Conservation (phyloP, 2,329 filamentous ascomycete genomes). For the Orbilia brochopaga region DNA sequence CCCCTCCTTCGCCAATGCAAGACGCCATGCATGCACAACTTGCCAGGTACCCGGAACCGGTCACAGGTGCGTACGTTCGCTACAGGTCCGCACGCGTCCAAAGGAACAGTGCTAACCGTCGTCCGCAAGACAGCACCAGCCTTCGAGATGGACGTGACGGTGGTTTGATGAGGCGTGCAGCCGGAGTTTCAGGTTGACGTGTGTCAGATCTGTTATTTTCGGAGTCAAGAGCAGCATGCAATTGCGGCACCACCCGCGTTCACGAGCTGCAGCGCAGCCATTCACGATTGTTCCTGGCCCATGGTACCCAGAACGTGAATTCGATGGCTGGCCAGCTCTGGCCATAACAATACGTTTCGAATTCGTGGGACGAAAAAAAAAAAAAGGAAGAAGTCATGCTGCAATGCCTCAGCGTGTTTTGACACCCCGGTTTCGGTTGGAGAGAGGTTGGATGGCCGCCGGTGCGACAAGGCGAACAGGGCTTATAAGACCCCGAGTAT, state of each 20-base stretch:
- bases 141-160: neutral
- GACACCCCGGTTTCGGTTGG: constrained; percentile 1
- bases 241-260: constrained; percentile 6
- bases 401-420: neutral
- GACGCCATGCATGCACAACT: too few relatives aligned
- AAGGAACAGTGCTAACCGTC: constrained; percentile 23
- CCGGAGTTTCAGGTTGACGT: constrained; percentile 47
- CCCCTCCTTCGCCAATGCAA: neutral
- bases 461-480: neutral
- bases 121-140: neutral
- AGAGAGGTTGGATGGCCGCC: neutral
- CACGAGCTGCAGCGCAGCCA: neutral
- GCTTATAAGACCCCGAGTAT: neutral
- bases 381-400: too few relatives aligned
- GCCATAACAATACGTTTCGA: neutral
- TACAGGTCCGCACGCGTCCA: neutral
- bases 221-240: constrained; percentile 17
- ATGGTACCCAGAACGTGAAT: neutral
- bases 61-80: neutral
- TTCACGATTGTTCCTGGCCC: neutral
- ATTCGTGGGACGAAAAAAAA: neutral
- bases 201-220: constrained; percentile 46
- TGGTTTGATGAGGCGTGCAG: neutral
- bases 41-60: constrained; percentile 3
- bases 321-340: neutral